phyloP scores from a whole-genome alignment of 225 moss, liverwort and hornwort genomes.

The Physcomitrellopsis africana region DNA sequence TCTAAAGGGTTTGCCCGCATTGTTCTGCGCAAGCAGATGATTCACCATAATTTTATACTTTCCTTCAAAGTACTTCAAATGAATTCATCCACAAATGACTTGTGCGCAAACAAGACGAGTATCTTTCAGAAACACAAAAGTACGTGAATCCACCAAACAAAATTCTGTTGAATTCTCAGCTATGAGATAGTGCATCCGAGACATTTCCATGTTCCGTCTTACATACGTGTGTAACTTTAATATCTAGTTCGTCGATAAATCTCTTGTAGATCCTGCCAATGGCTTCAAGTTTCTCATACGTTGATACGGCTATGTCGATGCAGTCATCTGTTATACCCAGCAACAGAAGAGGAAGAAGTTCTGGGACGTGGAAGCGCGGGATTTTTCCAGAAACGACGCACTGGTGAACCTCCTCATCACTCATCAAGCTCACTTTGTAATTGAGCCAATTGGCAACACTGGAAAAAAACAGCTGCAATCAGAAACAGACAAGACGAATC shows the following conservation, averaged over 20 bases:
- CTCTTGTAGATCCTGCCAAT: constrained; percentile 70
- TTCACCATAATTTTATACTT: neutral
- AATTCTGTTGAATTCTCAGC: neutral
- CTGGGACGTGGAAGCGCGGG: constrained; percentile 54
- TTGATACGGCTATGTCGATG: constrained; percentile 57
- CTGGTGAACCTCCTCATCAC: constrained; percentile 39
- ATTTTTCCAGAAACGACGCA: constrained; percentile 44
- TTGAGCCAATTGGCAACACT: constrained; percentile 86
- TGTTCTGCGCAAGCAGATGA: constrained; percentile 32
- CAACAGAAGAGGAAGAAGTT: constrained; percentile 76
- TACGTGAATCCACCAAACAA: neutral
- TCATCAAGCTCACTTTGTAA: constrained; percentile 49
- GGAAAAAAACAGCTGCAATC: constrained; percentile 70
- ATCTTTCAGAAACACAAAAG: neutral
- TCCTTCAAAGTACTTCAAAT: neutral
- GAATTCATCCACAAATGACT: neutral
- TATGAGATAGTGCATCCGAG: neutral
- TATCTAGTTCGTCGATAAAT: constrained; percentile 41
- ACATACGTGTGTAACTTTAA: constrained; percentile 45
- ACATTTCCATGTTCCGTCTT: neutral
- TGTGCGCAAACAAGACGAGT: neutral
- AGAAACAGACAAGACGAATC: constrained; percentile 14
- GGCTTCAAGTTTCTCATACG: constrained; percentile 65
- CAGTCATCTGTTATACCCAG: constrained; percentile 82
- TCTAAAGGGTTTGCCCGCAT: constrained; percentile 22